These are phyloP conservation scores for Sporothrix dimorphospora DNA, from an alignment of 2,329 filamentous ascomycete species.

Conservation along the genomic window DNA sequence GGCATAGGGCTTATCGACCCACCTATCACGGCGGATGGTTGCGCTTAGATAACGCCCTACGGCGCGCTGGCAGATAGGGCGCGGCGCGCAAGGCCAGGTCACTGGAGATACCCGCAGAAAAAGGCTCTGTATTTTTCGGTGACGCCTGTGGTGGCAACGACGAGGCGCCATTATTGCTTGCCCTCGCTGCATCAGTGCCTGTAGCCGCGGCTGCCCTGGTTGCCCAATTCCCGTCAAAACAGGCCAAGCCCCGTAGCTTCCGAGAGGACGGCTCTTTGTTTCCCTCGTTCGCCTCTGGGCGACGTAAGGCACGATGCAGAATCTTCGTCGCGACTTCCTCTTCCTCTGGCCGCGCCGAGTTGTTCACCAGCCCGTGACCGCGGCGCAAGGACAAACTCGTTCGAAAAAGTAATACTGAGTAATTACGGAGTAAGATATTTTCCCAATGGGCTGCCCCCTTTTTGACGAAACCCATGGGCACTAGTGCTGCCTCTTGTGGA, in stretches of 20 bases:
- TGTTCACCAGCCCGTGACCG: neutral
- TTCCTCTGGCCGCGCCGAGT: neutral
- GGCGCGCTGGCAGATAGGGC: neutral
- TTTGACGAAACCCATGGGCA: neutral
- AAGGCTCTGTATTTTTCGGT: neutral
- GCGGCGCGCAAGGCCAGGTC: neutral
- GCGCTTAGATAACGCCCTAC: constrained; percentile 17
- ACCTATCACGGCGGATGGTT: neutral
- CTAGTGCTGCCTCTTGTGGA: constrained; percentile 18
- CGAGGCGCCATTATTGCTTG: too few relatives aligned
- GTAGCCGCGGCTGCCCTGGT: neutral
- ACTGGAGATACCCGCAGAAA: neutral
- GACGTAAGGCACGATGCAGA: constrained; percentile 1
- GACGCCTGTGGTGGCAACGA: neutral
- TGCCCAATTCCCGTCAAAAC: neutral
- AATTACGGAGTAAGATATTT: too few relatives aligned
- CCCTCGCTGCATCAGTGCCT: neutral
- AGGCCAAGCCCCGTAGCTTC: constrained; percentile 22
- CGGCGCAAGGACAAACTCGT: neutral
- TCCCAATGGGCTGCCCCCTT: neutral
- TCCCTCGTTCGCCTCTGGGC: neutral
- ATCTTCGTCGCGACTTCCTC: neutral
- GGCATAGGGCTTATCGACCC: neutral
- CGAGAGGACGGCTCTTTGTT: neutral
- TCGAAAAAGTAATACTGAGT: too few relatives aligned